These are phyloP conservation scores for Talaromyces wortmannii DNA, from an alignment of 495 filamentous ascomycete species.

Conservation along the genomic window DNA sequence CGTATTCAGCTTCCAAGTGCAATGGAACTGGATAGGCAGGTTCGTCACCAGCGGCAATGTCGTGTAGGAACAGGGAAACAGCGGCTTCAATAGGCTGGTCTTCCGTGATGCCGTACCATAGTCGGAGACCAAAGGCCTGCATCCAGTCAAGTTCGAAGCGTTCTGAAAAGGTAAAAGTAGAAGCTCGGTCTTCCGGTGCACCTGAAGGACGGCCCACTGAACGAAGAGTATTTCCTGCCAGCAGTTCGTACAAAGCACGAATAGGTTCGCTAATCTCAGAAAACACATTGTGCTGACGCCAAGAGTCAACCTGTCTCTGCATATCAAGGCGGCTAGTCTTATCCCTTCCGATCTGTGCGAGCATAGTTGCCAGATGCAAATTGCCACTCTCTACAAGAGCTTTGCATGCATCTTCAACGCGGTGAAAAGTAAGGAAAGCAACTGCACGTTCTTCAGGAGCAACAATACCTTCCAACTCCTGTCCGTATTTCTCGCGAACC, in stretches of 20 bases:
- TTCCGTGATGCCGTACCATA: conserved; percentile 73
- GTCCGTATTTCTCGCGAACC: conserved; percentile 39
- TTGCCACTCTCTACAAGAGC: conserved; percentile 64
- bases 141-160: conserved; percentile 86
- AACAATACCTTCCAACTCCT: conserved; percentile 39
- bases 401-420: conserved; percentile 73
- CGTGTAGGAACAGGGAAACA: conserved; percentile 58
- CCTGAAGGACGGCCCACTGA: conserved; percentile 63
- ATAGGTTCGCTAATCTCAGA: conserved; percentile 83
- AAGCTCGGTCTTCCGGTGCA: conserved; percentile 66
- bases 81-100: conserved; percentile 63
- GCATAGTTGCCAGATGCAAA: conserved; percentile 73
- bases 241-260: conserved; percentile 80
- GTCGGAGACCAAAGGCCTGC: conserved; percentile 81
- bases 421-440: conserved; percentile 67
- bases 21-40: conserved; percentile 52
- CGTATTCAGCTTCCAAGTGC: conserved; percentile 44
- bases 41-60: conserved; percentile 58
- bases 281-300: conserved; percentile 71
- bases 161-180: conserved; percentile 69
- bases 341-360: conserved; percentile 73
- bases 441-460: conserved; percentile 78
- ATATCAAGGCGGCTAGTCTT: conserved; percentile 59
- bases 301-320: conserved; percentile 69
- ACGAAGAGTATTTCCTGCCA: conserved; percentile 76